These are phyloP conservation scores for Ophiostoma sp. DNA, from an alignment of 2,329 filamentous ascomycete genomes.

Conservation along the genomic window DNA sequence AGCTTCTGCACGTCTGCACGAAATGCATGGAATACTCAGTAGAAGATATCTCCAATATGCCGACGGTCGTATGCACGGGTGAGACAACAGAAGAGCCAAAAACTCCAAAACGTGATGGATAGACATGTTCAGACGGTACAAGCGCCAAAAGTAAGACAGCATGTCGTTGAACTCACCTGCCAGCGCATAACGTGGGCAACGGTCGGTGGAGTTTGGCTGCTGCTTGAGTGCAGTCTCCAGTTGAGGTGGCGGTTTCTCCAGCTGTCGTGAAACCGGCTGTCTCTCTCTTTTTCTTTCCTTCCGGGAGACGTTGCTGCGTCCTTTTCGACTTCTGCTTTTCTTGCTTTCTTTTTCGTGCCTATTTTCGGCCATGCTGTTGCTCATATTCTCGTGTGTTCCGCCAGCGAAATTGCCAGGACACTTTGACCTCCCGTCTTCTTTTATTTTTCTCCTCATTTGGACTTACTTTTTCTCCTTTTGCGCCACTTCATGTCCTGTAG, in stretches of 20 bases:
- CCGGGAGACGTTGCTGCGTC: background rate
- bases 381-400: background rate
- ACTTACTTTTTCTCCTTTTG: background rate
- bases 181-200: slow-evolving; percentile 1
- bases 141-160: slow-evolving; percentile 18
- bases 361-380: background rate
- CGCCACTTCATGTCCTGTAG: slow-evolving; percentile 5
- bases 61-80: background rate
- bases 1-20: background rate
- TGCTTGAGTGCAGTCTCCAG: background rate
- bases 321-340: background rate
- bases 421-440: background rate
- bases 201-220: background rate
- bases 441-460: background rate
- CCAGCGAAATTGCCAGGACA: background rate
- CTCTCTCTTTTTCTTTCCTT: background rate
- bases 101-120: background rate
- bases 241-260: slow-evolving; percentile 2
- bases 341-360: background rate
- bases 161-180: slow-evolving; percentile 4
- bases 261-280: slow-evolving; percentile 11
- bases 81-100: background rate
- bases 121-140: background rate
- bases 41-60: background rate
- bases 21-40: background rate